Conservation (phyloP, 1,139 yeast genomes). For the Debaryomyces udenii region DNA sequence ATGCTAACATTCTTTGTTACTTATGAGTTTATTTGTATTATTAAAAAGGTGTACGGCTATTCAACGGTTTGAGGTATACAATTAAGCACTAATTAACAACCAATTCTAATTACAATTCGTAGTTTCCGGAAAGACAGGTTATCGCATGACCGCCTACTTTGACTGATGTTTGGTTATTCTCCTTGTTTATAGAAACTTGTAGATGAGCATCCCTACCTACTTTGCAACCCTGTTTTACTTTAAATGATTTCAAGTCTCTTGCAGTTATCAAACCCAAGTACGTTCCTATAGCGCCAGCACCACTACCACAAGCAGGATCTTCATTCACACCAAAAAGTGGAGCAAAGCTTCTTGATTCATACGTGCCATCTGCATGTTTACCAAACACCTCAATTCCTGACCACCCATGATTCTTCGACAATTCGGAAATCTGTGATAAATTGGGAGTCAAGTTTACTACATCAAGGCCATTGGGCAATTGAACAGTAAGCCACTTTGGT, state of each 20-base stretch:
- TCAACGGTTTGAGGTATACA: too few species aligned
- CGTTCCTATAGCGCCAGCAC: slow-evolving; percentile 42
- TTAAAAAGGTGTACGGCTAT: too few species aligned
- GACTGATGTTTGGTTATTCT: slow-evolving; percentile 23
- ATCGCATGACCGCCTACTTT: slow-evolving; percentile 32
- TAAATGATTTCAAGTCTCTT: slow-evolving; percentile 9
- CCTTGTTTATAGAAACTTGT: slow-evolving; percentile 19
- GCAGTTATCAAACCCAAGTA: slow-evolving; percentile 19
- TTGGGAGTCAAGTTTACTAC: slow-evolving; percentile 36
- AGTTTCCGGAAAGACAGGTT: slow-evolving; percentile 32
- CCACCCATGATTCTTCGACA: slow-evolving; percentile 23
- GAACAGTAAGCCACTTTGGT: slow-evolving; percentile 44
- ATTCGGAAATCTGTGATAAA: slow-evolving; percentile 19
- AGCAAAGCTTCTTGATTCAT: slow-evolving; percentile 45
- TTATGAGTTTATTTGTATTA: too few species aligned
- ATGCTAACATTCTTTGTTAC: too few species aligned
- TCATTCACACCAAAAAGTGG: slow-evolving; percentile 38
- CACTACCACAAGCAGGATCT: slow-evolving; percentile 59
- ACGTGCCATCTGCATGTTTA: slow-evolving; percentile 20
- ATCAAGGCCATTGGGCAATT: slow-evolving; percentile 28
- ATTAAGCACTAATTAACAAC: too few species aligned
- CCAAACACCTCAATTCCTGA: slow-evolving; percentile 45
- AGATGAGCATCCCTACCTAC: slow-evolving; percentile 37
- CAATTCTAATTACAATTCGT: neutral
- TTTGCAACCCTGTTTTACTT: slow-evolving; percentile 38